Conservation (phyloP, 2,329 filamentous ascomycete species). For the Trichophyton benhamiae region DNA sequence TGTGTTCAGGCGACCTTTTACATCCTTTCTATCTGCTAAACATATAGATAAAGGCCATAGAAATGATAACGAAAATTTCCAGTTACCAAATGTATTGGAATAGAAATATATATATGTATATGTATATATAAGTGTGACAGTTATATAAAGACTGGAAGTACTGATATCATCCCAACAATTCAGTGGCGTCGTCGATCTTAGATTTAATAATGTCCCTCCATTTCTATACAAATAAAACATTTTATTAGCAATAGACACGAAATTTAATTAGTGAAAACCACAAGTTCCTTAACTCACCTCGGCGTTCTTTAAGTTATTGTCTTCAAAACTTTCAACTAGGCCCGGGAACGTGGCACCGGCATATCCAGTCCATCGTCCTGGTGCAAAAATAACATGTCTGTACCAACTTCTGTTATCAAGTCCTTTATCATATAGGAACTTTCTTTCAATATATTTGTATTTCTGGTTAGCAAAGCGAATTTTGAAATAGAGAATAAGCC, state of each 20-base stretch:
- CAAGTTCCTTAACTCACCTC: conserved; percentile 34
- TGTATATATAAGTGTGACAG: too few relatives aligned
- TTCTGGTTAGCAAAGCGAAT: conserved; percentile 60
- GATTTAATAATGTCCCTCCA: conserved; percentile 30
- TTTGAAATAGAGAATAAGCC: conserved; percentile 49
- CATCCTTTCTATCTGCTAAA: neutral
- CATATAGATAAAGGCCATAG: neutral
- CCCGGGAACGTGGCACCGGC: conserved; percentile 58
- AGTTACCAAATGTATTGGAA: too few relatives aligned
- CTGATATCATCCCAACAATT: neutral
- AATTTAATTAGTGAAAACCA: conserved; percentile 6
- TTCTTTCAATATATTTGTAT: conserved; percentile 73
- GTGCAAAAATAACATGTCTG: conserved; percentile 90
- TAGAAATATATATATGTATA: too few relatives aligned
- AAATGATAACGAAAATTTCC: neutral
- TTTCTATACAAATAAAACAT: conserved; percentile 21
- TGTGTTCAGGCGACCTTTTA: neutral
- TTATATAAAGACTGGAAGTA: neutral
- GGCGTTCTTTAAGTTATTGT: conserved; percentile 34
- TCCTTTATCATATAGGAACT: conserved; percentile 63
- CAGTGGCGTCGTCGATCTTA: conserved; percentile 18
- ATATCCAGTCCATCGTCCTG: conserved; percentile 85
- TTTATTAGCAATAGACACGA: neutral
- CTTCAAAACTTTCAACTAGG: conserved; percentile 50
- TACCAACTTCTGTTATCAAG: conserved; percentile 76